A percentile compares a stretch with the other conserved stretches of the same genome.
Evolutionary conservation across 805 yeast genomes (phyloP).

Genomic region (Kazachstania martiniae): DNA sequence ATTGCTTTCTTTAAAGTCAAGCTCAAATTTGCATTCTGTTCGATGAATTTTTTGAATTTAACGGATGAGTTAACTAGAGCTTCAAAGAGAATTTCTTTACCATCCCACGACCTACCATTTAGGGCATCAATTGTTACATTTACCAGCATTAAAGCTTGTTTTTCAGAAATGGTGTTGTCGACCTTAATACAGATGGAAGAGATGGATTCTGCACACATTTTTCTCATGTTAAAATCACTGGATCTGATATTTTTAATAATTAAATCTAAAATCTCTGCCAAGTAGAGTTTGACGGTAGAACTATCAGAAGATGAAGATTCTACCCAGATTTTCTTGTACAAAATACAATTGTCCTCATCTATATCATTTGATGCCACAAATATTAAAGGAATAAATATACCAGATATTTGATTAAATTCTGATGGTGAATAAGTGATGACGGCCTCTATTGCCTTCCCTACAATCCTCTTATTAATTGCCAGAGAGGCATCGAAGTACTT

Average conservation of each 20-base stretch:
- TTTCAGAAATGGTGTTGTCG: slow-evolving; percentile 21
- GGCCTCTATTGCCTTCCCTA: slow-evolving; percentile 54
- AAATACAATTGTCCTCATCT: slow-evolving; percentile 32
- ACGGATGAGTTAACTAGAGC: slow-evolving; percentile 53
- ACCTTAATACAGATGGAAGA: slow-evolving; percentile 45
- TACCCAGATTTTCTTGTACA: slow-evolving; percentile 61
- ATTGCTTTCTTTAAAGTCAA: slow-evolving; percentile 36
- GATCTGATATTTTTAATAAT: slow-evolving; percentile 42
- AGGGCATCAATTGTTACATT: slow-evolving; percentile 47
- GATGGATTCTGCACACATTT: slow-evolving; percentile 58
- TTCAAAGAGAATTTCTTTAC: slow-evolving; percentile 67
- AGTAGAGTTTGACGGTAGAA: slow-evolving; percentile 57
- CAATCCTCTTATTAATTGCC: slow-evolving; percentile 33
- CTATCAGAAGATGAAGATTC: slow-evolving; percentile 68
- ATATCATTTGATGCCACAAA: slow-evolving; percentile 69
- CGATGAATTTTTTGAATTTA: slow-evolving; percentile 33
- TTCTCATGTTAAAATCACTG: slow-evolving; percentile 52
- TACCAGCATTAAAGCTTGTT: slow-evolving; percentile 33
- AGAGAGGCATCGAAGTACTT: slow-evolving; percentile 45
- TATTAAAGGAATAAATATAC: slow-evolving; percentile 64
- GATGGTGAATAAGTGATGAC: slow-evolving; percentile 61
- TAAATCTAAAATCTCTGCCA: slow-evolving; percentile 53
- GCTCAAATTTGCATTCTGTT: slow-evolving; percentile 23
- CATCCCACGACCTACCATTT: slow-evolving; percentile 77
- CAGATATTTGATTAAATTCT: slow-evolving; percentile 47